Conservation (phyloP, 805 yeast genomes). For the Zygosaccharomyces lentus region DNA sequence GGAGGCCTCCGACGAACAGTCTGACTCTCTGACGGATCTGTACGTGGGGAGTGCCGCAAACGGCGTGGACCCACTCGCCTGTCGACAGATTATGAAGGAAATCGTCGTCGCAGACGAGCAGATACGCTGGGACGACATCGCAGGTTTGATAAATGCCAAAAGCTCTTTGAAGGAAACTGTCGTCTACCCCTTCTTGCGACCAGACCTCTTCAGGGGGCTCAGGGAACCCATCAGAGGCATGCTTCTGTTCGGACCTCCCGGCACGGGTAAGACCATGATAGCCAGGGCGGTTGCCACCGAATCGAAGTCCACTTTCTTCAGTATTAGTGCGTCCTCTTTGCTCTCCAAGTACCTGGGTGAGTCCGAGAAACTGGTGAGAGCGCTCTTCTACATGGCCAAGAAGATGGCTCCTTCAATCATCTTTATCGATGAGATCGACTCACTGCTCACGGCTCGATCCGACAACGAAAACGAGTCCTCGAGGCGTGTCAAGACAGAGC, state of each 20-base stretch:
- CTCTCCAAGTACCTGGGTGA: conserved; percentile 82
- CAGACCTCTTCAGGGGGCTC: conserved; percentile 85
- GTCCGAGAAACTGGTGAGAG: conserved; percentile 87
- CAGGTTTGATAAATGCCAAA: conserved; percentile 86
- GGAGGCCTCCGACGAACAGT: not conserved
- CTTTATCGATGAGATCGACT: conserved; percentile 94
- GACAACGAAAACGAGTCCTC: conserved; percentile 82
- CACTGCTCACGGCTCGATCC: conserved; percentile 75
- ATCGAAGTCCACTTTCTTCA: conserved; percentile 87
- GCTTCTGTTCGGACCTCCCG: conserved; percentile 96
- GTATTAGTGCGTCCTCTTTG: conserved; percentile 85
- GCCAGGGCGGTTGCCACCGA: conserved; percentile 98
- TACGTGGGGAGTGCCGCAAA: conserved; percentile 14
- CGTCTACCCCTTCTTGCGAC: conserved; percentile 91
- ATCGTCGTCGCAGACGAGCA: conserved; percentile 89
- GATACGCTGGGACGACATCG: conserved; percentile 94
- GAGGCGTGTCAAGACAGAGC: conserved; percentile 88
- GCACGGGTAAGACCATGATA: conserved; percentile 97
- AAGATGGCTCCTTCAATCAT: conserved; percentile 89
- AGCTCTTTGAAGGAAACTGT: conserved; percentile 89
- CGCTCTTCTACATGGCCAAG: conserved; percentile 79
- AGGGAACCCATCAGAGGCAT: conserved; percentile 96
- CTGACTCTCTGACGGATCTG: not conserved
- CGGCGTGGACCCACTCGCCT: conserved; percentile 78
- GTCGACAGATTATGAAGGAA: conserved; percentile 81